Percentiles rank a stretch among this genome's conserved stretches.
Evolutionary conservation across 495 filamentous ascomycete species (phyloP).

Genomic region (Talaromyces liani): DNA sequence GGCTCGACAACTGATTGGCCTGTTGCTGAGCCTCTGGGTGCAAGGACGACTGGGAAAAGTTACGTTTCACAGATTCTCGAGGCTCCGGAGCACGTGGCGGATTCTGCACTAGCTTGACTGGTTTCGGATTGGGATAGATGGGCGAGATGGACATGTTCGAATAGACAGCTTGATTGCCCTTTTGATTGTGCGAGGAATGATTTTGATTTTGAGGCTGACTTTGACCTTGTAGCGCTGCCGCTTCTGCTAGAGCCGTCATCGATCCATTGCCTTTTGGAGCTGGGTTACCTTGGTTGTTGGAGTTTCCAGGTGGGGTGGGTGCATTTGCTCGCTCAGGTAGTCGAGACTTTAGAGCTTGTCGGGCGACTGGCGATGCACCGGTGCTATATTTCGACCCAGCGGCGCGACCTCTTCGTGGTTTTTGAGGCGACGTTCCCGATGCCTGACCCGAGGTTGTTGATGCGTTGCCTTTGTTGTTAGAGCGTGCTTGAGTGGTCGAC

Average conservation of each 20-base stretch:
- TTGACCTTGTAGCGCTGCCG: slow-evolving; percentile 60
- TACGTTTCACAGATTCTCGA: slow-evolving; percentile 37
- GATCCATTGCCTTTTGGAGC: slow-evolving; percentile 31
- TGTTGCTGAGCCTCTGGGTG: slow-evolving; percentile 44
- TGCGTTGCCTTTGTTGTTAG: slow-evolving; percentile 30
- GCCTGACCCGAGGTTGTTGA: slow-evolving; percentile 23
- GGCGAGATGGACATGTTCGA: slow-evolving; percentile 45
- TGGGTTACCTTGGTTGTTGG: slow-evolving; percentile 18
- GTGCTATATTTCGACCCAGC: slow-evolving; percentile 26
- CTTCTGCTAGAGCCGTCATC: slow-evolving; percentile 60
- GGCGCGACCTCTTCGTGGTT: slow-evolving; percentile 29
- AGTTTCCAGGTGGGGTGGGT: slow-evolving; percentile 7
- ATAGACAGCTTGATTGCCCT: slow-evolving; percentile 21
- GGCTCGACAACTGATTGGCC: slow-evolving; percentile 44
- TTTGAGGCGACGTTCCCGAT: slow-evolving; percentile 25
- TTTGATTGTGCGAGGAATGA: slow-evolving; percentile 8
- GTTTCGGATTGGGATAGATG: slow-evolving; percentile 39
- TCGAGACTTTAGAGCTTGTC: slow-evolving; percentile 31
- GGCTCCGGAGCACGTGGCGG: slow-evolving; percentile 40
- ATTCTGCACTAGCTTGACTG: slow-evolving; percentile 38
- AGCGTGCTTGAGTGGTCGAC: slow-evolving; percentile 21
- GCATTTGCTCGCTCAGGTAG: slow-evolving; percentile 22
- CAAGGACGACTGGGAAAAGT: slow-evolving; percentile 44
- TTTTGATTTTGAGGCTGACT: slow-evolving; percentile 42
- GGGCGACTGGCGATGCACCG: slow-evolving; percentile 36